phyloP scores from a whole-genome alignment of 805 yeast species.

The Schwanniomyces vanrijiae region DNA sequence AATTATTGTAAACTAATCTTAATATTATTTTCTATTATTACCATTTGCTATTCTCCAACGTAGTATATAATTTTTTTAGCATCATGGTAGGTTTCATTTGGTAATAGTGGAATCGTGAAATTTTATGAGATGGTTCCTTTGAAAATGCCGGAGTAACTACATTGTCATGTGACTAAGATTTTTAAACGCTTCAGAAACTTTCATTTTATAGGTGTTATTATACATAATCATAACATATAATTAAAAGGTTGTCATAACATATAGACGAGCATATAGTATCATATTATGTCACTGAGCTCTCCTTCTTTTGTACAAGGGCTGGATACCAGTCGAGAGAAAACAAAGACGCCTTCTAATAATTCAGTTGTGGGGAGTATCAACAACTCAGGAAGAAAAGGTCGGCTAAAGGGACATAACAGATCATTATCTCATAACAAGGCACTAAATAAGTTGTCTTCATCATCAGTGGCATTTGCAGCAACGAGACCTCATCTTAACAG shows the following conservation, averaged over 20 bases:
- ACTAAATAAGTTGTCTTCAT: constrained; percentile 8
- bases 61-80: no score
- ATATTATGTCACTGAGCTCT: constrained; percentile 3
- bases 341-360: background rate
- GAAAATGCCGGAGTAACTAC: background rate
- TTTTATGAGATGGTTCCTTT: no score
- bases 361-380: background rate
- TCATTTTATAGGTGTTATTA: background rate
- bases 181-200: background rate
- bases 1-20: no score
- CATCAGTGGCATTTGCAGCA: constrained; percentile 2
- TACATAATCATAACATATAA: background rate
- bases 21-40: no score
- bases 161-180: background rate
- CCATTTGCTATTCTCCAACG: no score
- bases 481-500: constrained; percentile 33
- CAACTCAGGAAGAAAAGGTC: constrained; percentile 1
- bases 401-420: constrained; percentile 19
- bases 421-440: constrained; percentile 29
- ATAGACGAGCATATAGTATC: background rate
- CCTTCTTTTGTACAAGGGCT: background rate
- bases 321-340: constrained; percentile 1
- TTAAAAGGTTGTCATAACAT: background rate
- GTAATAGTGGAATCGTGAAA: background rate
- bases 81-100: no score